These are phyloP conservation scores for Dictyostelium purpureum DNA, from an alignment of 78 protist genomes.

Conservation along the genomic window DNA sequence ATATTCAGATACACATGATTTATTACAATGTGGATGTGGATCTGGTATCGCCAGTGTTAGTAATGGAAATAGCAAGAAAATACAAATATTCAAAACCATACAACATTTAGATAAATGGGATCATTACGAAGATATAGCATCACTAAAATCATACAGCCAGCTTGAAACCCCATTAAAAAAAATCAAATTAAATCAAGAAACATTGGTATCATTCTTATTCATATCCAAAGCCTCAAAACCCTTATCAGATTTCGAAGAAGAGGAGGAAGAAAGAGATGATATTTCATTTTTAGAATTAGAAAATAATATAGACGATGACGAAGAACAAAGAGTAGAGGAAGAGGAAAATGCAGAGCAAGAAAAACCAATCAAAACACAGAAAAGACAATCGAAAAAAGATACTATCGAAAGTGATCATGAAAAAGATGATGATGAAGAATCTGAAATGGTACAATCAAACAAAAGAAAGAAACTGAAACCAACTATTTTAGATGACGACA, in stretches of 20 bases:
- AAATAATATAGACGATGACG: not conserved
- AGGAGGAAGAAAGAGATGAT: not conserved
- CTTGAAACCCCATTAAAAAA: not conserved
- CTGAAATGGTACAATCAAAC: too few relatives aligned
- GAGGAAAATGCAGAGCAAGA: not conserved
- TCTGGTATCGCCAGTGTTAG: not conserved
- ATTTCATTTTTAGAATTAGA: constrained; percentile 45
- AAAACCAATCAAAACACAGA: not conserved
- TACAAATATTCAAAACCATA: not conserved
- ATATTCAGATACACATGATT: constrained; percentile 81
- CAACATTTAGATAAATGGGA: constrained; percentile 40
- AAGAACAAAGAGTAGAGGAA: constrained; percentile 16
- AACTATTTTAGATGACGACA: constrained; percentile 3
- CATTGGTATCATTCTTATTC: constrained; percentile 17
- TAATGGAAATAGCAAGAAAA: not conserved
- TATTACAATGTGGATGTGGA: constrained; percentile 46
- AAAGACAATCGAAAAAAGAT: not conserved
- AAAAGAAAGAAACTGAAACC: too few relatives aligned
- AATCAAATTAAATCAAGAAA: not conserved
- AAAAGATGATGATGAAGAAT: too few relatives aligned
- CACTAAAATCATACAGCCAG: not conserved
- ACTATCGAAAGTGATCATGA: not conserved
- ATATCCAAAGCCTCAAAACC: not conserved
- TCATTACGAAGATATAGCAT: not conserved
- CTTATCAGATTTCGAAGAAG: not conserved